phyloP scores from a whole-genome alignment of 495 filamentous ascomycete species.

The Terfezia boudieri region DNA sequence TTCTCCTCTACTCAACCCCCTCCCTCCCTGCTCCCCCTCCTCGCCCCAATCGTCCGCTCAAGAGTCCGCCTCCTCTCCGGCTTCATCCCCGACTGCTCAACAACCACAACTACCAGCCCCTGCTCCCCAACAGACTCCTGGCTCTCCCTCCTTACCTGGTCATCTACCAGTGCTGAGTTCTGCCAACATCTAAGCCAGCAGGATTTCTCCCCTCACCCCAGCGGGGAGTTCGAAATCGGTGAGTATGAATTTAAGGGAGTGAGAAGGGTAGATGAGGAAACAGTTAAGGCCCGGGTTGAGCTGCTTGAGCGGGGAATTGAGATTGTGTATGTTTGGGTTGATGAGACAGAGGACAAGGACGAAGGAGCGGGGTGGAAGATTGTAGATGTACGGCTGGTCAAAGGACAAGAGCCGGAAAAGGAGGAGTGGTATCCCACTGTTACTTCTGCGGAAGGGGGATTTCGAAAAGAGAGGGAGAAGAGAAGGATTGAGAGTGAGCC shows the following conservation, averaged over 20 bases:
- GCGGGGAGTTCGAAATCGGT: conserved; percentile 65
- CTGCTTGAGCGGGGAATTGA: conserved; percentile 23
- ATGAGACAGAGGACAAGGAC: conserved; percentile 37
- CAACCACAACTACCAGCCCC: not conserved
- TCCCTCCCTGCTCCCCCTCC: conserved; percentile 51
- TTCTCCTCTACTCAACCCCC: conserved; percentile 58
- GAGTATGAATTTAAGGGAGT: conserved; percentile 43
- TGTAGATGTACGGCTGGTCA: conserved; percentile 47
- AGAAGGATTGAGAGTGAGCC: not conserved
- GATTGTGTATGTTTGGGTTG: conserved; percentile 44
- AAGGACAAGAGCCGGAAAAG: conserved; percentile 18
- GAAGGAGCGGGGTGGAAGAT: conserved; percentile 60
- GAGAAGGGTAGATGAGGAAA: conserved; percentile 63
- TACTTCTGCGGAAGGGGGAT: conserved; percentile 17
- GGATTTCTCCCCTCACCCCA: conserved; percentile 69
- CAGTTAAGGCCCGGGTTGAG: conserved; percentile 37
- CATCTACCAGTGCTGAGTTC: conserved; percentile 42
- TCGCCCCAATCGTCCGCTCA: conserved; percentile 82
- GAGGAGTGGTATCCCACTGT: conserved; percentile 13
- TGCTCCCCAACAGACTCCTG: conserved; percentile 47
- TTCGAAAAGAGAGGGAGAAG: conserved; percentile 2
- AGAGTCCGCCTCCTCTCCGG: conserved; percentile 51
- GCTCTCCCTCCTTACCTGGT: conserved; percentile 80
- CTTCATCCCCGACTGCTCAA: conserved; percentile 15
- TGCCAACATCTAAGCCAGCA: conserved; percentile 40